A percentile compares a stretch with the other conserved stretches of the same genome.
These are phyloP conservation scores for Candida schatavii DNA, from an alignment of 805 yeast species.

Conservation along the genomic window DNA sequence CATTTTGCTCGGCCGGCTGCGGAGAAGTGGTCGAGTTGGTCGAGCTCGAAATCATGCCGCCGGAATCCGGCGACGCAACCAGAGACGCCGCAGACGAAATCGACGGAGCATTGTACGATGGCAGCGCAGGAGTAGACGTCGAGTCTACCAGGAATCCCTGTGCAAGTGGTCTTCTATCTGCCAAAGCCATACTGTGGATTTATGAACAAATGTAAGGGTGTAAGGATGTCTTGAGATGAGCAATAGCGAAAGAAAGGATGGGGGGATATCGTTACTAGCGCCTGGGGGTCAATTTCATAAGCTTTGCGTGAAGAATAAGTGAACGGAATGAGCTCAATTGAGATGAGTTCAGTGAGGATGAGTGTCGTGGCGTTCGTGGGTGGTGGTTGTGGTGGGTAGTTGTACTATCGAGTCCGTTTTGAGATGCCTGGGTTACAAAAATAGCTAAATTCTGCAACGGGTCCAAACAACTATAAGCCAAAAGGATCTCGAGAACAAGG, in stretches of 20 bases:
- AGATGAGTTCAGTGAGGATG: too few relatives aligned
- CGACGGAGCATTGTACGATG: constrained; percentile 34
- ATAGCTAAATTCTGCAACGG: neutral
- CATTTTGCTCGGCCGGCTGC: neutral
- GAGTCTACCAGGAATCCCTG: constrained; percentile 34
- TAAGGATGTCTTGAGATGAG: too few relatives aligned
- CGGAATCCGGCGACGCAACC: constrained; percentile 1
- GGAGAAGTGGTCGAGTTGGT: neutral
- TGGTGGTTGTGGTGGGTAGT: neutral
- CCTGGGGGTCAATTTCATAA: neutral
- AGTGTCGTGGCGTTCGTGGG: too few relatives aligned
- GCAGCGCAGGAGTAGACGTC: constrained; percentile 45
- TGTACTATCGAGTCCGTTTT: neutral
- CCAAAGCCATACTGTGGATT: constrained; percentile 64
- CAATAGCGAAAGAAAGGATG: neutral
- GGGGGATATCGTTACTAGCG: neutral
- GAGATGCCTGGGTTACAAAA: neutral
- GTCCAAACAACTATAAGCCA: neutral
- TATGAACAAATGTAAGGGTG: too few relatives aligned
- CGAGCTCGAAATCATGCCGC: neutral
- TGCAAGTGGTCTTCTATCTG: constrained; percentile 63
- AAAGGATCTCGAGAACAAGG: neutral
- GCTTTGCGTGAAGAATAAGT: neutral
- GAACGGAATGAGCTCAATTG: neutral
- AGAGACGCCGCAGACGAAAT: constrained; percentile 10